These are phyloP conservation scores for Gnaphalium uliginosum DNA, from an alignment of 129 eudicot genomes.

Conservation along the genomic window DNA sequence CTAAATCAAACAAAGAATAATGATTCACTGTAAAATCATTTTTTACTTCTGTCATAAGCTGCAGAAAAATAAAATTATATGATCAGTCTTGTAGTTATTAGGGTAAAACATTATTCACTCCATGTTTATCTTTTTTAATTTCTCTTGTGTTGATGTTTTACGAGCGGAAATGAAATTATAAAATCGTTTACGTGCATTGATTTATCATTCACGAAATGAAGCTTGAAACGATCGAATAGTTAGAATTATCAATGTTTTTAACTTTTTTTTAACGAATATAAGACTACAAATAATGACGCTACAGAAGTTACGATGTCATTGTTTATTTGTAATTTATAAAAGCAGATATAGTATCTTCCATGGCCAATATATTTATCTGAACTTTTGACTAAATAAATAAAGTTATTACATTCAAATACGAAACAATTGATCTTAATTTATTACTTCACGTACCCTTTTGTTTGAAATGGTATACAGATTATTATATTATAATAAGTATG, in stretches of 20 bases:
- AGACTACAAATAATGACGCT: background rate
- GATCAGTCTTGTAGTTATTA: background rate
- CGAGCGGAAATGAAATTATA: background rate
- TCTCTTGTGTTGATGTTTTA: background rate
- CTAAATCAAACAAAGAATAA: conserved; percentile 37
- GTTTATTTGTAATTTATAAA: background rate
- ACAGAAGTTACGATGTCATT: background rate
- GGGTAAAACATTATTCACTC: conserved; percentile 7
- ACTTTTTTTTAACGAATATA: background rate
- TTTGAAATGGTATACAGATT: background rate
- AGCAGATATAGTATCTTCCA: background rate
- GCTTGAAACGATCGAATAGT: too few relatives aligned
- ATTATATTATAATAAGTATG: background rate
- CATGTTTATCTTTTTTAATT: background rate
- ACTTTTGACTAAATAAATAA: background rate
- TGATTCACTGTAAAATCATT: conserved; percentile 25
- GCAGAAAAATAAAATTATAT: conserved; percentile 17
- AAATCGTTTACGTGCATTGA: too few relatives aligned
- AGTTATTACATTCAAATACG: background rate
- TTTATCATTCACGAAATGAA: too few relatives aligned
- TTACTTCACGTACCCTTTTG: background rate
- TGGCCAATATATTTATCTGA: background rate
- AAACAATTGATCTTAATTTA: background rate
- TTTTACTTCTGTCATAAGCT: conserved; percentile 1
- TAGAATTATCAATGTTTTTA: too few relatives aligned